Conservation (phyloP, 371 early-diverging fungal species). For the Mortierella sp. region DNA sequence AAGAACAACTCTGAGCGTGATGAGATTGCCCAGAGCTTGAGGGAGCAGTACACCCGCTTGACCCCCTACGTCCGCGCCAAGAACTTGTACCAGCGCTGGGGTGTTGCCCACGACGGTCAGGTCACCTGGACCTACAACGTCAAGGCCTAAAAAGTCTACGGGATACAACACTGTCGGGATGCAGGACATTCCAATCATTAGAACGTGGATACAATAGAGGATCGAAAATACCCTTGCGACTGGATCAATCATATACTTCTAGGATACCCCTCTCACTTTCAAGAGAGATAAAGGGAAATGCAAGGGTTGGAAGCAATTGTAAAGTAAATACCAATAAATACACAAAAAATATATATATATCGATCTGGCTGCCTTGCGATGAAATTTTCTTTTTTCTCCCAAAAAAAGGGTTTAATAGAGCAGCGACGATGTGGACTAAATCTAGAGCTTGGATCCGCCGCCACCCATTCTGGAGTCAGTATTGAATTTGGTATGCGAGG, state of each 20-base stretch:
- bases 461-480: slow-evolving; percentile 45
- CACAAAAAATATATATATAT: not conserved
- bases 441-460: slow-evolving; percentile 41
- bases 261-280: slow-evolving; percentile 12
- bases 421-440: not conserved
- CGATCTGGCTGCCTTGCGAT: not conserved
- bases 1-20: slow-evolving; percentile 51
- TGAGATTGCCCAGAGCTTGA: slow-evolving; percentile 34
- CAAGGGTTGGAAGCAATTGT: slow-evolving; percentile 12
- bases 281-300: slow-evolving; percentile 8
- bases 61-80: slow-evolving; percentile 56
- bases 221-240: not conserved
- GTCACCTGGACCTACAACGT: slow-evolving; percentile 57
- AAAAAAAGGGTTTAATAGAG: not conserved
- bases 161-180: not conserved
- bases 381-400: not conserved
- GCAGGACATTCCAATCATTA: slow-evolving; percentile 12
- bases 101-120: slow-evolving; percentile 49
- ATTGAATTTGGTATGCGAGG: slow-evolving; percentile 56
- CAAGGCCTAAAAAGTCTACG: slow-evolving; percentile 26
- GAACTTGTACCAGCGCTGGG: slow-evolving; percentile 58
- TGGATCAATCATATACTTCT: slow-evolving; percentile 2
- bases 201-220: slow-evolving; percentile 1
- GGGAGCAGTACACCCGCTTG: slow-evolving; percentile 54
- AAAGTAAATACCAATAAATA: slow-evolving; percentile 17